Evolutionary conservation across 257 asterid genomes (phyloP).

Genomic region (Solanum microdontum): DNA sequence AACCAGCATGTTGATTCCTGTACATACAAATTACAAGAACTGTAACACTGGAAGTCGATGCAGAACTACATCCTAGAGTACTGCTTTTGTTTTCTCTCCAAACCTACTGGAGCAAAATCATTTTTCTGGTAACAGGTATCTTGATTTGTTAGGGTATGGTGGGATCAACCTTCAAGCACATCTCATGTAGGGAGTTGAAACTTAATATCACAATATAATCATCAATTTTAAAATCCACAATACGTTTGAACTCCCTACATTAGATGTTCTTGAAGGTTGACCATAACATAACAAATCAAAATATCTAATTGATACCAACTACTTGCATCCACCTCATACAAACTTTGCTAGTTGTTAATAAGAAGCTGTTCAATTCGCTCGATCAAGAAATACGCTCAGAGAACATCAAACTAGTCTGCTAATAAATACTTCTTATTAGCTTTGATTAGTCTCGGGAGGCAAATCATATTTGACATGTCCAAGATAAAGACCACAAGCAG

Average conservation of each 20-base stretch:
- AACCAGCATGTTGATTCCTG: background rate
- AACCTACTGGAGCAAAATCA: background rate
- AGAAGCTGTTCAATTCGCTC: background rate
- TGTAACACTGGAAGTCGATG: background rate
- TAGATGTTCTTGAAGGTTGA: background rate
- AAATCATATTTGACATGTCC: slow-evolving; percentile 80
- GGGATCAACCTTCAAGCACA: background rate
- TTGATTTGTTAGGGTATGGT: background rate
- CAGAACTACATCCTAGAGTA: background rate
- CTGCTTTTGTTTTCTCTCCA: background rate
- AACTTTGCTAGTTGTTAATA: background rate
- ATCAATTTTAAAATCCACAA: background rate
- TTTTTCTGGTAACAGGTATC: background rate
- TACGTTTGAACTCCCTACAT: background rate
- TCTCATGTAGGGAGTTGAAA: background rate
- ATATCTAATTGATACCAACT: background rate
- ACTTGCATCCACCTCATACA: background rate
- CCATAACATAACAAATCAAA: background rate
- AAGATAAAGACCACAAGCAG: slow-evolving; percentile 89
- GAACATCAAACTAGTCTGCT: background rate
- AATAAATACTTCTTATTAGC: background rate
- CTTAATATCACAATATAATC: background rate
- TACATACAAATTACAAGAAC: background rate
- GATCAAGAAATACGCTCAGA: background rate
- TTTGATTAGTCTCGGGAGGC: slow-evolving; percentile 21